A percentile compares a stretch with the other conserved stretches of the same genome.
Evolutionary conservation across 345 rosid genomes (phyloP).

Genomic region (Psidium guajava): DNA sequence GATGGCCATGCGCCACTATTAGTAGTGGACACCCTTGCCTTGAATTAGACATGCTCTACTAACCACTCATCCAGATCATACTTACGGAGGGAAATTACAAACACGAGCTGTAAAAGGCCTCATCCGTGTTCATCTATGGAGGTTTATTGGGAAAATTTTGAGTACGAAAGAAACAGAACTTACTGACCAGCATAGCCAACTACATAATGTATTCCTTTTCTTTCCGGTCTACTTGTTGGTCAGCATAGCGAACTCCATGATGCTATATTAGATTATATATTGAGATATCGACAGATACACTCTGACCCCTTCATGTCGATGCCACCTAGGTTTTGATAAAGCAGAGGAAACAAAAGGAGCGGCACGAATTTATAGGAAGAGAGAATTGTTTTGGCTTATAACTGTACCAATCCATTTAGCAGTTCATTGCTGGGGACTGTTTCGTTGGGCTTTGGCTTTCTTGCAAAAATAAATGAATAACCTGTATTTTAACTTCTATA

Average conservation of each 20-base stretch:
- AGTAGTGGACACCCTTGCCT: not conserved
- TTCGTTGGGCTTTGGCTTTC: not conserved
- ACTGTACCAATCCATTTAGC: not conserved
- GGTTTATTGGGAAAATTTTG: not conserved
- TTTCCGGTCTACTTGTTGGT: not conserved
- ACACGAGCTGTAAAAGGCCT: not conserved
- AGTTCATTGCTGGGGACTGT: not conserved
- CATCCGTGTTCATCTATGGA: not conserved
- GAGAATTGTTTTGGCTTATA: not conserved
- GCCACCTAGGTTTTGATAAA: not conserved
- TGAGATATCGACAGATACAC: not conserved
- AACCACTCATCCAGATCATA: not conserved
- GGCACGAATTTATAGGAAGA: not conserved
- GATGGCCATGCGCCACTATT: not conserved
- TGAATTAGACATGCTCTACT: not conserved
- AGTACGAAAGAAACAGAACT: not conserved
- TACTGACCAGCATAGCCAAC: not conserved
- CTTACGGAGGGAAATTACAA: not conserved
- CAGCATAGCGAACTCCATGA: too few relatives aligned
- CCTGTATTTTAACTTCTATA: not conserved
- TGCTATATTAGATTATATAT: not conserved
- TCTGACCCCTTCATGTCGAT: not conserved
- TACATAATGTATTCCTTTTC: not conserved
- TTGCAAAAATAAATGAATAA: not conserved
- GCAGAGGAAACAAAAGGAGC: not conserved